Percentiles rank a stretch among this genome's conserved stretches.
Evolutionary conservation across 164 flowering plant genomes (phyloP).

Genomic region (Sedum album): DNA sequence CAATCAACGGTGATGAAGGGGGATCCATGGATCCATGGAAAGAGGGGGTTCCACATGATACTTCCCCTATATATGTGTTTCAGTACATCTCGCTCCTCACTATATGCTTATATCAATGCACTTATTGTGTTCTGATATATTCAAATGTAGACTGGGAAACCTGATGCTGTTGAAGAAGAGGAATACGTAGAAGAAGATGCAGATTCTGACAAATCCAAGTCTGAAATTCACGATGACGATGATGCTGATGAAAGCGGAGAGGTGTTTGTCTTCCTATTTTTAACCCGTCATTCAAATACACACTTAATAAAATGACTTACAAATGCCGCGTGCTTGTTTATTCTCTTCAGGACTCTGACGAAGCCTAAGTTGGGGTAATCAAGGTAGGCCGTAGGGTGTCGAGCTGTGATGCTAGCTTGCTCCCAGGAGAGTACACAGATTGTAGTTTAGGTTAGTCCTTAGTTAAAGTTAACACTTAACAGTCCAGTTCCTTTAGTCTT

Average conservation of each 20-base stretch:
- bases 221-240: constrained; percentile 13
- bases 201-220: constrained; percentile 14
- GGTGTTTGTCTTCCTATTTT: constrained; percentile 1
- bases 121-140: background rate
- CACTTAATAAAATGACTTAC: background rate
- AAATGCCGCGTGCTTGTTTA: background rate
- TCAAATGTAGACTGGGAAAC: background rate
- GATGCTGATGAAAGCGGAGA: constrained; percentile 11
- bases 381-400: background rate
- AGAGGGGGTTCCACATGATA: too few species aligned
- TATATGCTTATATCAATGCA: background rate
- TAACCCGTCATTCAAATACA: background rate
- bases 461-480: background rate
- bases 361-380: background rate
- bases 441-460: background rate
- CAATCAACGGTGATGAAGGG: too few species aligned
- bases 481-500: background rate
- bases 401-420: background rate
- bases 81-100: background rate
- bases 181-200: constrained; percentile 8
- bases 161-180: constrained; percentile 10
- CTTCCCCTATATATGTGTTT: too few species aligned
- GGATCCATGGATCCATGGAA: too few species aligned
- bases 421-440: background rate
- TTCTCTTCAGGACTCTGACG: constrained; percentile 5